Evolutionary conservation across 2,329 filamentous ascomycete species (phyloP).

Genomic region (Phoma herbarum): DNA sequence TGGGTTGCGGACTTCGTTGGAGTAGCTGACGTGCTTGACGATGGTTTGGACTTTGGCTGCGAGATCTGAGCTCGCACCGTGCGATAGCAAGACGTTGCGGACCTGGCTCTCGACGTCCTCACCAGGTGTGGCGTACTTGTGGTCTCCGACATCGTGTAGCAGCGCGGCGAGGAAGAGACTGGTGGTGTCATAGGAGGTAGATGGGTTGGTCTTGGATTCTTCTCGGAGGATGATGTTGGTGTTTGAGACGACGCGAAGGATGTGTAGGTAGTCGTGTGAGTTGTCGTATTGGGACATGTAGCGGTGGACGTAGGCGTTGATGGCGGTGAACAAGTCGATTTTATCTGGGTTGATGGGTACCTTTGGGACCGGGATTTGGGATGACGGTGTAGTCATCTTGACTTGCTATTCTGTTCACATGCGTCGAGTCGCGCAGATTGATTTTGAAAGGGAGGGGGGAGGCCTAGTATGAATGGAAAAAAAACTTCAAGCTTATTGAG

Average conservation of each 20-base stretch:
- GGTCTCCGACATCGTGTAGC: slow-evolving; percentile 83
- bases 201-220: slow-evolving; percentile 53
- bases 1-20: slow-evolving; percentile 74
- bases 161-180: slow-evolving; percentile 72
- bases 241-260: slow-evolving; percentile 79
- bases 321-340: slow-evolving; percentile 37
- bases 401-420: too few relatives aligned
- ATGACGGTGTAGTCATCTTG: slow-evolving; percentile 1
- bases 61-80: slow-evolving; percentile 66
- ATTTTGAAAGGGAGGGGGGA: neutral
- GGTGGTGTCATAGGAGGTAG: slow-evolving; percentile 58
- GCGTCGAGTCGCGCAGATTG: neutral
- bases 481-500: neutral
- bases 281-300: slow-evolving; percentile 66
- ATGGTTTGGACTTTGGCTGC: slow-evolving; percentile 75
- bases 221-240: slow-evolving; percentile 69
- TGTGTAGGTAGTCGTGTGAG: slow-evolving; percentile 88
- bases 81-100: slow-evolving; percentile 62
- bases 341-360: slow-evolving; percentile 35
- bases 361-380: slow-evolving; percentile 31
- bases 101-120: slow-evolving; percentile 67
- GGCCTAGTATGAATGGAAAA: neutral
- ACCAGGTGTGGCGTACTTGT: slow-evolving; percentile 71
- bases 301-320: slow-evolving; percentile 44
- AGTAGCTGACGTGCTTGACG: slow-evolving; percentile 80